These are phyloP conservation scores for Dissophora globulifera DNA, from an alignment of 192 early-diverging fungal species.

Conservation along the genomic window DNA sequence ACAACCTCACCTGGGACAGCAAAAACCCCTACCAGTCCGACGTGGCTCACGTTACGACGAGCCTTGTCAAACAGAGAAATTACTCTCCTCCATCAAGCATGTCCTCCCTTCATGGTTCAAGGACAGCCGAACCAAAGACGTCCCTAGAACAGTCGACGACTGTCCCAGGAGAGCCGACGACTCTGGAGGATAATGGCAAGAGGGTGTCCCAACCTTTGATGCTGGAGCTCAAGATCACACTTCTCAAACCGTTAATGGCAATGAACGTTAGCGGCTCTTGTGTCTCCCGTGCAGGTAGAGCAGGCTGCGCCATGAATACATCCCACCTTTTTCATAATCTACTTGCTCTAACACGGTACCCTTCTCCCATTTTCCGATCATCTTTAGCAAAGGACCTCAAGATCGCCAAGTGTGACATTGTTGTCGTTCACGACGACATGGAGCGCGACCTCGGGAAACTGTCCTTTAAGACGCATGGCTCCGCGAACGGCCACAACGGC, in stretches of 20 bases:
- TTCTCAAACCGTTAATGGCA: constrained; percentile 70
- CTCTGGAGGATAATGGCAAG: no score
- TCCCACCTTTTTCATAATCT: not conserved
- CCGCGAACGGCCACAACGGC: constrained; percentile 81
- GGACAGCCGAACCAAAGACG: no score
- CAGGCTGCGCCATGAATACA: no score
- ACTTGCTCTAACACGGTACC: no score
- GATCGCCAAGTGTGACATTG: constrained; percentile 56
- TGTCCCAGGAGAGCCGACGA: no score
- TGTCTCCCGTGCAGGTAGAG: constrained; percentile 69
- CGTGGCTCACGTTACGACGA: constrained; percentile 25
- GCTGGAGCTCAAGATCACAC: constrained; percentile 54
- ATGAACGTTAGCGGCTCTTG: constrained; percentile 79
- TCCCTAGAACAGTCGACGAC: no score
- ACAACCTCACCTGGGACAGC: constrained; percentile 56
- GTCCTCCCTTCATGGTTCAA: not conserved
- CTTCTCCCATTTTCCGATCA: not conserved
- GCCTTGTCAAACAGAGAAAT: constrained; percentile 1
- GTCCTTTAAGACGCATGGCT: constrained; percentile 68
- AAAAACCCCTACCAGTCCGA: constrained; percentile 45
- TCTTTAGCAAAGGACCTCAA: constrained; percentile 56
- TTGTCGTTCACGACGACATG: constrained; percentile 81
- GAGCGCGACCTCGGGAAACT: constrained; percentile 72
- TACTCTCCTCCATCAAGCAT: not conserved
- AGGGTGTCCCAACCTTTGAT: no score